A percentile compares a stretch with the other conserved stretches of the same genome.
These are phyloP conservation scores for Moesziomyces parantarcticus DNA, from an alignment of 1,284 basidiomycete species.

Conservation along the genomic window DNA sequence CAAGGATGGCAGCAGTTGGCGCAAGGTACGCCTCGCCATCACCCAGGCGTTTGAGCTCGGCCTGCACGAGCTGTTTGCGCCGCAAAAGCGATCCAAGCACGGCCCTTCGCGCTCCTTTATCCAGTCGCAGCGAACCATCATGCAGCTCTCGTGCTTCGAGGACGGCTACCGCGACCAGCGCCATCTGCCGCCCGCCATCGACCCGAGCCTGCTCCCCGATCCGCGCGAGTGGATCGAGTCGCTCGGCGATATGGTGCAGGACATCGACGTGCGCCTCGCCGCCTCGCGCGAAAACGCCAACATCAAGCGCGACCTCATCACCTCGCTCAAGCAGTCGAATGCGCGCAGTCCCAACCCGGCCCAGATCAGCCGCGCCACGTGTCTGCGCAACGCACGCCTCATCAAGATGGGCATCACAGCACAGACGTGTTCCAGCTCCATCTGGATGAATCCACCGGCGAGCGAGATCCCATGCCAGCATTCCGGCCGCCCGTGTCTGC, in stretches of 20 bases:
- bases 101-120: constrained; percentile 41
- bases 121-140: constrained; percentile 43
- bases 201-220: constrained; percentile 41
- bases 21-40: constrained; percentile 63
- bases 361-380: constrained; percentile 44
- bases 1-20: constrained; percentile 68
- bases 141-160: constrained; percentile 52
- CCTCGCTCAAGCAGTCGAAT: constrained; percentile 40
- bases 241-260: constrained; percentile 49
- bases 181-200: constrained; percentile 51
- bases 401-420: constrained; percentile 53
- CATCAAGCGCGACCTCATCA: constrained; percentile 52
- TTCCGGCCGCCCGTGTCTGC: constrained; percentile 42
- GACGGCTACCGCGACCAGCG: constrained; percentile 49
- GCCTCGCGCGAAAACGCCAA: constrained; percentile 51
- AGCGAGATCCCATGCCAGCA: constrained; percentile 52
- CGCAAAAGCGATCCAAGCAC: constrained; percentile 46
- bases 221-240: constrained; percentile 53
- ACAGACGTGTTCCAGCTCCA: constrained; percentile 31
- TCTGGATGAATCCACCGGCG: constrained; percentile 47
- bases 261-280: constrained; percentile 50
- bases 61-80: constrained; percentile 55
- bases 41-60: constrained; percentile 69
- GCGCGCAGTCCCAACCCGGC: constrained; percentile 30
- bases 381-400: constrained; percentile 46